Evolutionary conservation across 495 filamentous ascomycete genomes (phyloP).

Genomic region (Margaritispora aquatica): DNA sequence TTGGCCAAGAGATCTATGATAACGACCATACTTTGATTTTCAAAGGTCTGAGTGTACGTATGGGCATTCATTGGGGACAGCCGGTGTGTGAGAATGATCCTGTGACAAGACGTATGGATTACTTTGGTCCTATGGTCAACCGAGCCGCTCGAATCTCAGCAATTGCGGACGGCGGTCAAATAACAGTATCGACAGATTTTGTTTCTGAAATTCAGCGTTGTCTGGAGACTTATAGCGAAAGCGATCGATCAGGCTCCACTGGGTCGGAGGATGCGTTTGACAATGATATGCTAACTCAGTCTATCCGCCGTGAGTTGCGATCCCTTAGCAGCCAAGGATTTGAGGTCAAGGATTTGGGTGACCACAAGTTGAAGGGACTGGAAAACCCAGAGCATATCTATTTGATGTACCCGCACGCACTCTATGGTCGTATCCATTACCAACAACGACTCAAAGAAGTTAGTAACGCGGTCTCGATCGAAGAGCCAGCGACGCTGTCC

Average conservation of each 20-base stretch:
- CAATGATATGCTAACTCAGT: conserved; percentile 60
- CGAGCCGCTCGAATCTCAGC: conserved; percentile 87
- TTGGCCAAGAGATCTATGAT: conserved; percentile 75
- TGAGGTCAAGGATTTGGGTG: conserved; percentile 91
- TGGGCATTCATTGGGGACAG: conserved; percentile 94
- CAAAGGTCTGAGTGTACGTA: conserved; percentile 86
- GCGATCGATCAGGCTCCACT: conserved; percentile 59
- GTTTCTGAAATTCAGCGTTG: conserved; percentile 92
- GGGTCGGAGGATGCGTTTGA: conserved; percentile 63
- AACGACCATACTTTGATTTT: conserved; percentile 86
- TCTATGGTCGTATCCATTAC: conserved; percentile 70
- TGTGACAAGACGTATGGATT: conserved; percentile 97
- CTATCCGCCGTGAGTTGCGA: conserved; percentile 82
- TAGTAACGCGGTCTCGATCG: conserved; percentile 11
- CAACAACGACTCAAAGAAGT: conserved; percentile 32
- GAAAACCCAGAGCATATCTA: conserved; percentile 97
- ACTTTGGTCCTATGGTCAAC: conserved; percentile 99
- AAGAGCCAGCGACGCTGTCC: conserved; percentile 21
- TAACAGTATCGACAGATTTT: conserved; percentile 93
- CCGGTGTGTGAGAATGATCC: conserved; percentile 94
- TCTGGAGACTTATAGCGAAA: conserved; percentile 75
- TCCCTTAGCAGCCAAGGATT: conserved; percentile 89
- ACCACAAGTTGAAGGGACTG: conserved; percentile 88
- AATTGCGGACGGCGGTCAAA: conserved; percentile 95
- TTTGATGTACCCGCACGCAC: conserved; percentile 81